A percentile compares a stretch with the other conserved stretches of the same genome.
phyloP scores from a whole-genome alignment of 106 monocot genomes.

The Dendrobium nobile region DNA sequence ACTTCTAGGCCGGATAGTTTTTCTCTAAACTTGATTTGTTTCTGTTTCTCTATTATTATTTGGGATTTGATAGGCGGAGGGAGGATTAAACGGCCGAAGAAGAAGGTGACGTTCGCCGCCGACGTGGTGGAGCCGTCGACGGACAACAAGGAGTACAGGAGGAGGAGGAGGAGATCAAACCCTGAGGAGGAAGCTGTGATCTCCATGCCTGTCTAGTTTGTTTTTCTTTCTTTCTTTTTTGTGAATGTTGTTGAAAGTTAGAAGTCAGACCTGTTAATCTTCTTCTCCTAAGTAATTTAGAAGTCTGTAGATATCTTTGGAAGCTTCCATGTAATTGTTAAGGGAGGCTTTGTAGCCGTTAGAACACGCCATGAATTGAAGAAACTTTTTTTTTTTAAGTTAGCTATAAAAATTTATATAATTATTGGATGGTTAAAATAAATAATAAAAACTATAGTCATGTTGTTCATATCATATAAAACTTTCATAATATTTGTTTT shows the following conservation, averaged over 20 bases:
- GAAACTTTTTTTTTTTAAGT: neutral
- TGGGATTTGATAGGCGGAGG: neutral
- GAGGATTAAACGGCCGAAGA: conserved; percentile 1
- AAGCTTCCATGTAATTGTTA: neutral
- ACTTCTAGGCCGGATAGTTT: too few species aligned
- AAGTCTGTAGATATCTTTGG: neutral
- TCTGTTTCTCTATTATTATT: neutral
- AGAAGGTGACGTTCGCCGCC: conserved; percentile 54
- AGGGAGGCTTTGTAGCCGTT: neutral
- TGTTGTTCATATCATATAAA: too few species aligned
- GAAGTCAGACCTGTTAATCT: neutral
- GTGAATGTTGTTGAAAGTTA: neutral
- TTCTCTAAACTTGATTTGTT: too few species aligned
- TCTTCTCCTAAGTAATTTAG: neutral
- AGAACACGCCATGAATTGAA: neutral
- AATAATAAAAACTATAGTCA: too few species aligned
- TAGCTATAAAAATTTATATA: neutral
- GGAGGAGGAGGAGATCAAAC: conserved; percentile 3
- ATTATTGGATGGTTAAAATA: neutral
- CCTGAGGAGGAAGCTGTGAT: neutral
- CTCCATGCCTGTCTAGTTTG: neutral
- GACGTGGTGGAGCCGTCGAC: conserved; percentile 60
- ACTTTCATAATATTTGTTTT: too few species aligned
- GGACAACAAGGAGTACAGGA: conserved; percentile 45
- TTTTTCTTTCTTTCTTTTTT: neutral